Conservation (phyloP, 257 asterid genomes). For the Capsicum baccatum region DNA sequence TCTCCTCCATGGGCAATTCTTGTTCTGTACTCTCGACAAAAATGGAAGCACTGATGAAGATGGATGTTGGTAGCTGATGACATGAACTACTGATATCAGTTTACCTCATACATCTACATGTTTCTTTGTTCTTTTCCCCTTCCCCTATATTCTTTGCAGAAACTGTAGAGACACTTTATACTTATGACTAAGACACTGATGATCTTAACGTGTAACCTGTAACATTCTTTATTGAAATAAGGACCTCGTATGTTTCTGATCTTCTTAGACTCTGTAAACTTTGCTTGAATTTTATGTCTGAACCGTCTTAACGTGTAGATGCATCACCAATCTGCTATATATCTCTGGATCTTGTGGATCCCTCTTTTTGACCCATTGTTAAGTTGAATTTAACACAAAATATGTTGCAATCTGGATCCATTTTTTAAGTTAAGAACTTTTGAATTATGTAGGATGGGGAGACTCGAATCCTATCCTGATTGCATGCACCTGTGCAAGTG, state of each 20-base stretch:
- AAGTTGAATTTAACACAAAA: background rate
- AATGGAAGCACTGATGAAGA: conserved; percentile 23
- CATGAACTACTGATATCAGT: conserved; percentile 1
- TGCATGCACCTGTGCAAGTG: background rate
- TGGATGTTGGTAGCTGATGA: conserved; percentile 25
- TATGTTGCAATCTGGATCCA: background rate
- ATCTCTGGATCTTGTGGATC: background rate
- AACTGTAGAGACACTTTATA: background rate
- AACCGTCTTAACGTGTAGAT: background rate
- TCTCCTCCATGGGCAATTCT: conserved; percentile 19
- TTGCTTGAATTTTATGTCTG: background rate
- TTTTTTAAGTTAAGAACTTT: background rate
- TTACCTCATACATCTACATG: background rate
- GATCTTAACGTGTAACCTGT: conserved; percentile 24
- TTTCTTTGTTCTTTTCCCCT: conserved; percentile 8
- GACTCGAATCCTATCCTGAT: background rate
- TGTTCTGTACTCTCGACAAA: background rate
- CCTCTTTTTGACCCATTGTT: background rate
- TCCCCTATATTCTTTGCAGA: conserved; percentile 13
- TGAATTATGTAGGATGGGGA: background rate
- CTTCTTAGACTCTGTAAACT: background rate
- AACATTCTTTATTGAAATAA: conserved; percentile 22
- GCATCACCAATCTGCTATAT: background rate
- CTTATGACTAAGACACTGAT: conserved; percentile 17
- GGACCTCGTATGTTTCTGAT: background rate